These are phyloP conservation scores for Cercospora beticola DNA, from an alignment of 2,329 filamentous ascomycete genomes.

Conservation along the genomic window DNA sequence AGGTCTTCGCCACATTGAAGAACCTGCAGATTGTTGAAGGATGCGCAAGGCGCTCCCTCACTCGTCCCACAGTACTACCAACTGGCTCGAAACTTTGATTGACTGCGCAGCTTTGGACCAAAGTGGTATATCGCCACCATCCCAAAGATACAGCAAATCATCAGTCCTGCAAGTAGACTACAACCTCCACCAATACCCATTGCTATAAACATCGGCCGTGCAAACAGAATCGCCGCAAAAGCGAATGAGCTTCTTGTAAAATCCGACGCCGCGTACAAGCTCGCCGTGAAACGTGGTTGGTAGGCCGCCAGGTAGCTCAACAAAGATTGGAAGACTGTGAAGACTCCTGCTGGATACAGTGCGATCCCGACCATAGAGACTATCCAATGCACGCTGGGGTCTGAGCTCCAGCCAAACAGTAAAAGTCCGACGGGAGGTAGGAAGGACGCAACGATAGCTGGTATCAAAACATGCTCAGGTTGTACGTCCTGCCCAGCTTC, in stretches of 20 bases:
- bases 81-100: not conserved
- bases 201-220: not conserved
- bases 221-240: not conserved
- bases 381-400: not conserved
- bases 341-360: not conserved
- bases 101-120: not conserved
- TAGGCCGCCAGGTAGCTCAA: not conserved
- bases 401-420: not conserved
- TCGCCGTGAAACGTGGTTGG: not conserved
- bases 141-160: not conserved
- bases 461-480: not conserved
- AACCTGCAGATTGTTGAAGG: not conserved
- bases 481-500: not conserved
- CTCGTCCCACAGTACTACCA: not conserved
- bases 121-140: not conserved
- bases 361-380: not conserved
- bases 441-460: not conserved
- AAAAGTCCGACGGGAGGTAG: not conserved
- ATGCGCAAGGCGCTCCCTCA: not conserved
- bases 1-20: not conserved
- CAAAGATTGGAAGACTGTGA: not conserved
- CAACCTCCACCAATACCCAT: not conserved
- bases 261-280: not conserved
- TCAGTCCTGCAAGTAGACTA: not conserved
- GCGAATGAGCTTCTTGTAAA: not conserved